These are phyloP conservation scores for Aegilops tauschii DNA, from an alignment of 176 grass and related monocot genomes.

Conservation along the genomic window DNA sequence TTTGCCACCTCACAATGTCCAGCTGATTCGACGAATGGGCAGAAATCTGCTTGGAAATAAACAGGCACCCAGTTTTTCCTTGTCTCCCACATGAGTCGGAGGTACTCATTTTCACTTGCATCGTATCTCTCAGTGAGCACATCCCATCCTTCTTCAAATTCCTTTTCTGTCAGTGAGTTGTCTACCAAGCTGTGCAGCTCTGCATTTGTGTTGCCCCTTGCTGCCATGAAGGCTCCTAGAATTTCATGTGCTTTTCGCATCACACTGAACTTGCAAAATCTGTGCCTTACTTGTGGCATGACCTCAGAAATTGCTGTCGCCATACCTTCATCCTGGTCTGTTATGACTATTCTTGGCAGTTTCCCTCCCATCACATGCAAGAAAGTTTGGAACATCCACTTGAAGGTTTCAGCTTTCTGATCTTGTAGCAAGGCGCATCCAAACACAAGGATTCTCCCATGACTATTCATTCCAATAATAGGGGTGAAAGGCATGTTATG, in stretches of 20 bases:
- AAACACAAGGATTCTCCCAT: constrained; percentile 5
- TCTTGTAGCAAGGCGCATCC: constrained; percentile 11
- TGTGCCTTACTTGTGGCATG: constrained; percentile 12
- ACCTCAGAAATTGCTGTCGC: constrained; percentile 16
- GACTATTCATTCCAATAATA: constrained; percentile 31
- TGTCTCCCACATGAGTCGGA: constrained; percentile 21
- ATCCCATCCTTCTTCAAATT: constrained; percentile 32
- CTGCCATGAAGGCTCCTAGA: background rate
- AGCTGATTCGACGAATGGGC: constrained; percentile 8
- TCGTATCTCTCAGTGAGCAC: constrained; percentile 17
- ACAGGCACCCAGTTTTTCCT: constrained; percentile 28
- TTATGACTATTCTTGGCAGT: constrained; percentile 19
- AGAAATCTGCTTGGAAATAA: constrained; percentile 31
- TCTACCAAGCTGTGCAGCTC: background rate
- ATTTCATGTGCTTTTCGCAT: constrained; percentile 24
- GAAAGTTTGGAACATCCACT: constrained; percentile 28
- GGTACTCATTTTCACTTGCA: constrained; percentile 12
- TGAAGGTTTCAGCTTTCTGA: constrained; percentile 6
- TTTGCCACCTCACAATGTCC: constrained; percentile 1
- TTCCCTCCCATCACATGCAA: constrained; percentile 32
- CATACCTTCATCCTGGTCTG: constrained; percentile 17
- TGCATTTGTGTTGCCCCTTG: background rate
- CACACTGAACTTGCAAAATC: constrained; percentile 17
- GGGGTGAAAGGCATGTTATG: constrained; percentile 20
- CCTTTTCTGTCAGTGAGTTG: background rate